Evolutionary conservation across 257 asterid species (phyloP), one percentile per base, ranked within the genome.

Genomic region (Petrea volubilis): DNA sequence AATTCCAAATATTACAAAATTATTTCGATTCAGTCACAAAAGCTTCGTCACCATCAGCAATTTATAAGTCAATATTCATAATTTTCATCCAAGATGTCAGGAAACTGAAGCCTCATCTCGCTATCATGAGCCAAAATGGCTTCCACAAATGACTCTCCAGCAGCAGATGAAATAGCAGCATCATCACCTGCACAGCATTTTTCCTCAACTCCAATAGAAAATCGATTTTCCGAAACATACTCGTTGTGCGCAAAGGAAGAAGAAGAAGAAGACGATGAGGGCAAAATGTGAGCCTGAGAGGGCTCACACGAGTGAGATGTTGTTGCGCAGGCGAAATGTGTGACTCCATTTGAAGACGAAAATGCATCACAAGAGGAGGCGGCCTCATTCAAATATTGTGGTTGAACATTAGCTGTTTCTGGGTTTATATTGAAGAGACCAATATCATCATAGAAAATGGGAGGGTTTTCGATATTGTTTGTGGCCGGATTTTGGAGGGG

Each of bases 71-170:
- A 88, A 55, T 81, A 86, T 59, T 82, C 87, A 43, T 71, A 82
- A 58, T 62, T 80, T 15, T 78, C 96, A 70, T 76, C 84, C 44
- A 84, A 78, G 74, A 89, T 60, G 33, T 70, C 67, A 63, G 96
- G 94, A 84, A 89, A 91, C 67, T 80, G 91, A 65, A 80, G 80
- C 64, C 79, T 73, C 91, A 89, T 91, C 74, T 91, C 85, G 31
- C 68, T 74, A 64, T 93, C 96, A 63, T 79, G 87, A 64, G 96
- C 96, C 86, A 93, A 72, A 53, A 95, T 88, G 5, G 82, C 81
- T 10, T 92, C 94, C 78, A 95, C 96, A 41, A 95, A 91, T 2
- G 91, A 88, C 72, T 83, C 93, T 13, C 75, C 84, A 50, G 77
- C 64, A 4, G 25, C 18, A 25, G 41, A 28, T n/a, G n/a, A n/a